Evolutionary conservation across 2,329 filamentous ascomycete genomes (phyloP).

Genomic region (Fusarium sp.): DNA sequence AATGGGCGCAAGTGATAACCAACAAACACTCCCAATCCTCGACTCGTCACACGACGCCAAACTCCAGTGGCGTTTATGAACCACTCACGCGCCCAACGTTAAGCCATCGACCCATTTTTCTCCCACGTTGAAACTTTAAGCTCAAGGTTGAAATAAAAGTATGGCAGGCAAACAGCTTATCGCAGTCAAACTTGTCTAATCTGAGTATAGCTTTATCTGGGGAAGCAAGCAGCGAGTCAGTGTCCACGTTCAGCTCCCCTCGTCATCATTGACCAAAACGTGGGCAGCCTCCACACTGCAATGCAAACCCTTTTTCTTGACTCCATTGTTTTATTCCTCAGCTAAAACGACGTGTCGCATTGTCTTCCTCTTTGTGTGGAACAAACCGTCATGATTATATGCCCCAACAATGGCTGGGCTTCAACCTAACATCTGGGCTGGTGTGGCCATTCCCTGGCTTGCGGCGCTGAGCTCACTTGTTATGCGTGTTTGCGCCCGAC

Average conservation of each 20-base stretch:
- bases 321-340: neutral
- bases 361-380: neutral
- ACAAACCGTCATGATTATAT: neutral
- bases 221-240: slow-evolving; percentile 8
- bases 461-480: slow-evolving; percentile 31
- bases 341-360: neutral
- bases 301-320: neutral
- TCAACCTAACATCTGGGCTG: slow-evolving; percentile 36
- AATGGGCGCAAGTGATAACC: neutral
- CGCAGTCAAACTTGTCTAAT: neutral
- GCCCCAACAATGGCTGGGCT: slow-evolving; percentile 38
- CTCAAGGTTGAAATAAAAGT: neutral
- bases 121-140: neutral
- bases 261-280: neutral
- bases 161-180: neutral
- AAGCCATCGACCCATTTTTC: neutral
- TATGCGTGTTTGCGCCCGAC: slow-evolving; percentile 33
- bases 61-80: neutral
- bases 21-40: neutral
- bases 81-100: neutral
- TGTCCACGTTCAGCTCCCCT: neutral
- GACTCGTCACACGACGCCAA: neutral
- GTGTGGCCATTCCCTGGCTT: slow-evolving; percentile 37
- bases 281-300: neutral
- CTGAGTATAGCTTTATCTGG: neutral